Evolutionary conservation across 2,329 filamentous ascomycete genomes (phyloP).

Genomic region (Aspergillus fumigatus): DNA sequence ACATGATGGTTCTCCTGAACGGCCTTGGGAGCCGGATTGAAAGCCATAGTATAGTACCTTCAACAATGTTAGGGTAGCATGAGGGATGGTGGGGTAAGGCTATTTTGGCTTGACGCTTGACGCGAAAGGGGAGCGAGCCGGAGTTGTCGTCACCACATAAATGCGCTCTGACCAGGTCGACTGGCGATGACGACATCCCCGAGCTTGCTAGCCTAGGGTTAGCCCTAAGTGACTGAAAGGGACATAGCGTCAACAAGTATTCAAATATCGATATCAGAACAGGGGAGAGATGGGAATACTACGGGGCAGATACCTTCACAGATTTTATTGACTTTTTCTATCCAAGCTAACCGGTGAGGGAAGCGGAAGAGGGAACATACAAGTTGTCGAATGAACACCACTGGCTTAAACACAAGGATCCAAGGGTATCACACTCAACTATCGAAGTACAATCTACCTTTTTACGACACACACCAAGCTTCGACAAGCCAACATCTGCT

Average conservation of each 20-base stretch:
- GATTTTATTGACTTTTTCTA: neutral
- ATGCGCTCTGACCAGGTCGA: neutral
- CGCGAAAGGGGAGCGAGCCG: neutral
- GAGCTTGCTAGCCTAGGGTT: conserved; percentile 2
- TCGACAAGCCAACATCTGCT: no score
- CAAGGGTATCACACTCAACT: neutral
- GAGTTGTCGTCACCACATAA: neutral
- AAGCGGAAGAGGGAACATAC: neutral
- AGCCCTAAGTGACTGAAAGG: conserved; percentile 2
- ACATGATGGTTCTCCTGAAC: conserved; percentile 61
- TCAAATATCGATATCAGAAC: neutral
- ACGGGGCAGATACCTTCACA: neutral
- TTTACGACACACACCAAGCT: neutral
- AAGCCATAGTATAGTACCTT: conserved; percentile 21
- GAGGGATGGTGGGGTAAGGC: neutral
- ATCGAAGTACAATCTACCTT: neutral
- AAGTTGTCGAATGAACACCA: neutral
- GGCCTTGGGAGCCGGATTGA: conserved; percentile 21
- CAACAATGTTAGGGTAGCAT: neutral
- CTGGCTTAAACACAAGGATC: neutral
- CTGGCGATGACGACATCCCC: conserved; percentile 2
- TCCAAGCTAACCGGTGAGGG: neutral
- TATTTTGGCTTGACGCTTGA: neutral
- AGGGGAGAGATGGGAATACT: neutral
- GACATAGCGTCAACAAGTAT: neutral